Base-by-base conservation (phyloP, 345 rosid genomes). In the Brassica cretica region DNA sequence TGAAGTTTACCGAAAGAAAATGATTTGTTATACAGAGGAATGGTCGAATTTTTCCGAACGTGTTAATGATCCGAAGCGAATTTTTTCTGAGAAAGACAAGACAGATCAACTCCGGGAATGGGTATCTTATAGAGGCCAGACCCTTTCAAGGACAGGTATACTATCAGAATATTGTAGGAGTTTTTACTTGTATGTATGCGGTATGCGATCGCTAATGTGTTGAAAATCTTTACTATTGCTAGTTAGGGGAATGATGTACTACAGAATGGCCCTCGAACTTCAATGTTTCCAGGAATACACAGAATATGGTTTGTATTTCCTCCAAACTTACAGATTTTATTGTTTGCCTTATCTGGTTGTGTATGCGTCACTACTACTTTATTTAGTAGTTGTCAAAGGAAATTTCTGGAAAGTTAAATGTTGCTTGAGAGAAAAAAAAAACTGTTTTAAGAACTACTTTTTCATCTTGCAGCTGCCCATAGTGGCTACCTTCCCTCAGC, bases 191-290 rank as follows among this genome's bases (percentile, higher is more conserved):
- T 16, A 30, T 78, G 30, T 60, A 21, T 70, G 37, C 1, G 18
- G 8, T 76, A 32, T 41, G 44, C 15, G 2, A 24, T 58, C 19
- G 5, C 74, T 71, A 71, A 71, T 61, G 51, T 58, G 51, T 21
- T 73, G 9, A 39, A n/a, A 25, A 5, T 77, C 5, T 77, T 32
- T 76, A 29, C 82, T 75, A 76, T 32, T 75, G 19, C 71, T 85
- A 95, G 99, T 95, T 82, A 88, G 98, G 81, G 99, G 99, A 71
- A 95, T 95, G 97, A 95, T 95, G 99, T 93, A 95, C 88, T 91
- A 93, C 74, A 86, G 81, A 82, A 66, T 66, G 72, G 94, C 98
- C 78, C 80, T 95, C 12, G 96, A 90, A 80, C 87, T 91, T 80
- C 99, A 95, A 74, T 88, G 85, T 80, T 75, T 66, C 64, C 90